Evolutionary conservation across 23 red algal genomes (phyloP), one percentile per base, ranked within the genome.

Genomic region (Agarophyton chilense): DNA sequence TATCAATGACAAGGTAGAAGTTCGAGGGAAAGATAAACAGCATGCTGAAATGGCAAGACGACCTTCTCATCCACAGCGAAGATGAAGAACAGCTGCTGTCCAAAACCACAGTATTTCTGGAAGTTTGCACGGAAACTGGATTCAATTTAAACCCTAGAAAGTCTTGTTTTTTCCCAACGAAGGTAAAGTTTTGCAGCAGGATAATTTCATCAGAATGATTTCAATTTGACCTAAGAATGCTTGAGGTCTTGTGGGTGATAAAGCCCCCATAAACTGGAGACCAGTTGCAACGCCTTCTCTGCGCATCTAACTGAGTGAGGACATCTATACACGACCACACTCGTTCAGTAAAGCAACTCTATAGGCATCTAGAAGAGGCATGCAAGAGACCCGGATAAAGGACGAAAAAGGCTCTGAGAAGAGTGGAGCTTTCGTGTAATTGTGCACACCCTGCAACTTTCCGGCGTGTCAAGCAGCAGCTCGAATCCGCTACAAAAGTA

Each of bases 241-340:
- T 66, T 7, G 70, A 74, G 0, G 46, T 0, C 14, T 40, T 89
- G 7, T 16, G 53, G 31, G 26, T 53, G 14, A 89, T 89, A 68
- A 44, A 62, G 2, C 66, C 70, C 38, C n/a, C n/a, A n/a, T n/a
- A n/a, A n/a, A n/a, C n/a, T n/a, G n/a, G n/a, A n/a, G n/a, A n/a
- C n/a, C n/a, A 56, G 61, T 55, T 89, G 19, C 68, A 78, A 43
- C 70, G 77, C 31, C 64, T 89, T 31, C 12, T 89, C 22, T 78
- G 55, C 50, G 36, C 70, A 22, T 16, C 84, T 9, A 89, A 77
- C 52, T 89, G 68, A 0, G 60, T 89, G 84, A 8, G 0, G 16
- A 42, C 12, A 11, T 21, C 68, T 0, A 77, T 89, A 43, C 58
- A n/a, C 11, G 26, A 78, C 18, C 77, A 62, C 68, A 45, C 0